Conservation (phyloP, 1,284 basidiomycete species). For the Lentinula novae-zelandiae region DNA sequence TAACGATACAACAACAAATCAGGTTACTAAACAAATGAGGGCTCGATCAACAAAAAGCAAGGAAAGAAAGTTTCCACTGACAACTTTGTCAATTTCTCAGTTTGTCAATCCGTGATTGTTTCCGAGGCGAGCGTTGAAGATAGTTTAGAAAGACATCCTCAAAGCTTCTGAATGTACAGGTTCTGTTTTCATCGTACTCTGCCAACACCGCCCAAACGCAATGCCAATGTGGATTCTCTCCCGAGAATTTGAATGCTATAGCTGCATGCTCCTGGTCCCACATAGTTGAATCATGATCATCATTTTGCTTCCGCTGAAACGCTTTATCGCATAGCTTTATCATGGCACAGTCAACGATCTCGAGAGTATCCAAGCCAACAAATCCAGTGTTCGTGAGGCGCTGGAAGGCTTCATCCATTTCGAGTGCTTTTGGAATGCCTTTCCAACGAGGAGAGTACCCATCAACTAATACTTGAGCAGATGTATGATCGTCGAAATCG, state of each 20-base stretch:
- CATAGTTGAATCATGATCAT: conserved; percentile 18
- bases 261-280: conserved; percentile 56
- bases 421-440: conserved; percentile 55
- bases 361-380: conserved; percentile 28
- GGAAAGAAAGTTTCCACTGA: too few relatives aligned
- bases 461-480: conserved; percentile 58
- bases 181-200: conserved; percentile 41
- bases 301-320: conserved; percentile 33
- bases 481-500: conserved; percentile 48
- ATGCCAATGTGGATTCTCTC: conserved; percentile 40
- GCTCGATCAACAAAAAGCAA: too few relatives aligned
- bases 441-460: conserved; percentile 54
- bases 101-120: conserved; percentile 19
- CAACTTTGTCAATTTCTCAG: too few relatives aligned
- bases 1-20: too few relatives aligned
- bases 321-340: conserved; percentile 57
- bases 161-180: conserved; percentile 55
- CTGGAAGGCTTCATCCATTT: conserved; percentile 46
- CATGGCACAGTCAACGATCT: conserved; percentile 49
- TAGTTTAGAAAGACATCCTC: conserved; percentile 51
- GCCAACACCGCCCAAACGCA: conserved; percentile 59
- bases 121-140: conserved; percentile 35
- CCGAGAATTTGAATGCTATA: conserved; percentile 30
- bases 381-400: conserved; percentile 31
- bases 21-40: too few relatives aligned